Evolutionary conservation across 176 grass and related monocot genomes (phyloP).

Genomic region (Elaeis guineensis): DNA sequence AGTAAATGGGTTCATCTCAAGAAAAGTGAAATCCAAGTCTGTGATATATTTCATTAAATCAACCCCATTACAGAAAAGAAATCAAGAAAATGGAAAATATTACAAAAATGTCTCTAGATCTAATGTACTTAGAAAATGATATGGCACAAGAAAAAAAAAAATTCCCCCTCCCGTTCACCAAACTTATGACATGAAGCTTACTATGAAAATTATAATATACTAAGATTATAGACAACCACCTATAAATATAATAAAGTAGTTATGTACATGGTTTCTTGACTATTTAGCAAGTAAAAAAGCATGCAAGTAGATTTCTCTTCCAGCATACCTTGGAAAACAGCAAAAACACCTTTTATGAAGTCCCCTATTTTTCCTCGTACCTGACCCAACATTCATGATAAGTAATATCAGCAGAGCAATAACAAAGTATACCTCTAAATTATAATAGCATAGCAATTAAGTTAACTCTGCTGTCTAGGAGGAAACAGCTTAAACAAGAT

Average conservation of each 20-base stretch:
- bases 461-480: too few species aligned
- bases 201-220: too few species aligned
- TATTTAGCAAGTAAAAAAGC: not conserved
- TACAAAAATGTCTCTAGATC: not conserved
- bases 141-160: too few species aligned
- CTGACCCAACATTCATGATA: constrained; percentile 17
- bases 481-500: too few species aligned
- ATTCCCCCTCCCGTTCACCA: too few species aligned
- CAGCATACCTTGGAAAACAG: constrained; percentile 75
- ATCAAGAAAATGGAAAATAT: not conserved
- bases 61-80: not conserved
- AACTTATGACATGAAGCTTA: too few species aligned
- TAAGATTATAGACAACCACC: too few species aligned
- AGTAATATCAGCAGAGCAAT: not conserved
- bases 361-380: constrained; percentile 73
- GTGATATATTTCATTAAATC: constrained; percentile 11
- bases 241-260: too few species aligned
- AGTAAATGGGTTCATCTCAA: constrained; percentile 96
- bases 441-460: too few species aligned
- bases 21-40: constrained; percentile 95
- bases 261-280: too few species aligned
- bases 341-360: constrained; percentile 77
- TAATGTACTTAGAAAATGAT: too few species aligned
- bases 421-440: too few species aligned
- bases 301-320: not conserved